Conservation (phyloP, 345 rosid species). For the Eutrema yunnanense region DNA sequence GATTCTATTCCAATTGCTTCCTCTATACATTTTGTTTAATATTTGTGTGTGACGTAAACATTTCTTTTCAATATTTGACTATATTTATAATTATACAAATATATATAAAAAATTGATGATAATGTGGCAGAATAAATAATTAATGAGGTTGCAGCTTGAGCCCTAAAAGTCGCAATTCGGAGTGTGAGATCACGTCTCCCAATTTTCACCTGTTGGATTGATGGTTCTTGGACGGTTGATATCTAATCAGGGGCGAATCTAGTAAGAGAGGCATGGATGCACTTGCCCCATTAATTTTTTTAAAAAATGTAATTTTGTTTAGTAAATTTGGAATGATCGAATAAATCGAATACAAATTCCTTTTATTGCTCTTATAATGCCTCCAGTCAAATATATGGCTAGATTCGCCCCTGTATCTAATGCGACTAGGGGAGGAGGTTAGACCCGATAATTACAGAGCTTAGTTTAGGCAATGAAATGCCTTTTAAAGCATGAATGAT, state of each 20-base stretch:
- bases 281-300: too few species aligned
- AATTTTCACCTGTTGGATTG: neutral
- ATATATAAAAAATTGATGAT: neutral
- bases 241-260: too few species aligned
- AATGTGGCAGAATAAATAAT: neutral
- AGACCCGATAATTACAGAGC: neutral
- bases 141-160: neutral
- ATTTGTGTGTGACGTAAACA: slow-evolving; percentile 3
- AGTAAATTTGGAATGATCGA: too few species aligned
- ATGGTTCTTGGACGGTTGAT: neutral
- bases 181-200: neutral
- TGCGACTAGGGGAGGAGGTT: neutral
- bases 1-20: slow-evolving; percentile 32
- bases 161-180: neutral
- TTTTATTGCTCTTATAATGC: too few species aligned
- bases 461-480: neutral
- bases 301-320: too few species aligned
- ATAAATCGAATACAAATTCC: too few species aligned
- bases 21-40: neutral
- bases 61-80: slow-evolving; percentile 6
- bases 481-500: neutral
- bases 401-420: too few species aligned
- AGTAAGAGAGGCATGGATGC: too few species aligned
- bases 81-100: neutral
- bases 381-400: too few species aligned